Percentiles rank a stretch among this genome's conserved stretches.
These are phyloP conservation scores for Debaryomyces nepalensis DNA, from an alignment of 1,139 yeast species.

Conservation along the genomic window DNA sequence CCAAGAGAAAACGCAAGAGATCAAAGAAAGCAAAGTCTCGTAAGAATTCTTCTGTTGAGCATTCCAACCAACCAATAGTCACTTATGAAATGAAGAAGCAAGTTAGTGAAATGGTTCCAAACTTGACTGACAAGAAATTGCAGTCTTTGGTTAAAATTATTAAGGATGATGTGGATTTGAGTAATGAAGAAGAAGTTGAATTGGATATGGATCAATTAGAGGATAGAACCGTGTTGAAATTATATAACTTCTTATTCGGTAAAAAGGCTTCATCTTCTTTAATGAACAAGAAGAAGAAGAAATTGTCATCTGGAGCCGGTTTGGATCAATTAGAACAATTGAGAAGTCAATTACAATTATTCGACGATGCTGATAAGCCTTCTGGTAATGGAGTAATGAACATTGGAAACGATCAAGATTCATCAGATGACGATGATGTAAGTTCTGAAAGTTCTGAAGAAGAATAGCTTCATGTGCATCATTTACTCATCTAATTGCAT, in stretches of 20 bases:
- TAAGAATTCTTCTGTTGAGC: constrained; percentile 16
- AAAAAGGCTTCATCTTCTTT: constrained; percentile 49
- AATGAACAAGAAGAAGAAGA: constrained; percentile 51
- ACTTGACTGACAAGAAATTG: constrained; percentile 77
- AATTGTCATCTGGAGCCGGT: constrained; percentile 69
- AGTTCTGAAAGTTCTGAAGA: constrained; percentile 69
- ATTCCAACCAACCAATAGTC: constrained; percentile 46
- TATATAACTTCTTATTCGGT: constrained; percentile 79
- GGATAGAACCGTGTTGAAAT: constrained; percentile 77
- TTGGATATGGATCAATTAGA: constrained; percentile 94
- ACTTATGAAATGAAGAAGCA: constrained; percentile 98
- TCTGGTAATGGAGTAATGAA: constrained; percentile 32
- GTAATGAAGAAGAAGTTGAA: constrained; percentile 85
- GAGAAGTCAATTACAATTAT: constrained; percentile 79
- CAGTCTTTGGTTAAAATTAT: constrained; percentile 85
- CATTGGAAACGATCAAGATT: constrained; percentile 40
- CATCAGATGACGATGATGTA: constrained; percentile 52
- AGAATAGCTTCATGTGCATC: constrained; percentile 39
- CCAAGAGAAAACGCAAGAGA: constrained; percentile 55
- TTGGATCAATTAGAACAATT: constrained; percentile 82
- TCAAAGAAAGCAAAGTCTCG: constrained; percentile 31
- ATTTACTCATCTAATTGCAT: not conserved
- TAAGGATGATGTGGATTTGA: constrained; percentile 79
- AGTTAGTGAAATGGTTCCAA: constrained; percentile 83
- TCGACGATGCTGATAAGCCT: constrained; percentile 54